Base-by-base conservation (phyloP, 2,329 filamentous ascomycete species). In the Dactylellina parvicollis region DNA sequence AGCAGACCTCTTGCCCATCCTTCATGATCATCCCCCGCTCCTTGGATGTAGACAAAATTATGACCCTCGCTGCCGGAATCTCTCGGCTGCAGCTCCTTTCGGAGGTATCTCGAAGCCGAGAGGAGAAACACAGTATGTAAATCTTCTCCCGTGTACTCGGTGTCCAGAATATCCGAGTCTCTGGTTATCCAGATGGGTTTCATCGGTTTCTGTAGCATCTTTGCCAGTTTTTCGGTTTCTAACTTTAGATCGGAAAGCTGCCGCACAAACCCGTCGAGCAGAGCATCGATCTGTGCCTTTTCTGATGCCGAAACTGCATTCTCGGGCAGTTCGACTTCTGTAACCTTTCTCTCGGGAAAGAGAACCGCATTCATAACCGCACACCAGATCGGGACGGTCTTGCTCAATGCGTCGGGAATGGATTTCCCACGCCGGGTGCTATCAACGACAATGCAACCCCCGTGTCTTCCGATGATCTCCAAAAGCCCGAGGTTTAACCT, bases 331-430 rank as follows among this genome's bases (percentile, higher is more conserved):
- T 88, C 85, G 5, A 98, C 12, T 84, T 1, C 80, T 77, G 77
- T 89, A 9, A 36, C 26, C 84, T 16, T 77, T 76, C 2, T 82
- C 76, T 18, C 84, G 0, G 90, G 89, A 79, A 96, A 96, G 3
- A 98, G 82, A 2, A 88, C 83, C 49, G 86, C 84, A 81, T 98
- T 98, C 77, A 97, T 81, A 16, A 97, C 91, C 74, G 89, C 87
- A 80, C 91, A 93, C 95, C 95, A 99, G 75, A 96, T 91, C 1
- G 95, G 94, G 24, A 98, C 85, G 0, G 95, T 98, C 81, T 96
- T 97, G 77, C 90, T 92, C 16, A 99, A 85, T 14, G 95, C 93
- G 82, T 99, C 95, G 0, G 95, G 94, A 88, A 98, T 96, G 77
- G 90, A 86, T 83, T 98, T 98, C 8, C 95, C 95, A 57, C 94